A percentile compares a stretch with the other conserved stretches of the same genome.
Conservation (phyloP, 495 filamentous ascomycete species). For the Penicilliopsis zonata region DNA sequence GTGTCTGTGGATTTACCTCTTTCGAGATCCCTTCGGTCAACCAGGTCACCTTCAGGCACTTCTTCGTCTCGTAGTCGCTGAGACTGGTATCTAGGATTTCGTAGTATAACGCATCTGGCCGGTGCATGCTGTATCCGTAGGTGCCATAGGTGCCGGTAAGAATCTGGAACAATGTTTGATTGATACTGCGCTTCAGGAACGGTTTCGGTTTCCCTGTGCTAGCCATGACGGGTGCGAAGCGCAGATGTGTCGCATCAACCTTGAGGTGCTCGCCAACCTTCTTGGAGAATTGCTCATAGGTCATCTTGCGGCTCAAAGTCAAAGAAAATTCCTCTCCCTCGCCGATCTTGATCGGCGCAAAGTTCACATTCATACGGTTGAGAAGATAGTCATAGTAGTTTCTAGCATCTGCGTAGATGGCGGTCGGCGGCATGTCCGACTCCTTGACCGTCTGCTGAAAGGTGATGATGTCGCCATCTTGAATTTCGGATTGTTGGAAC, state of each 20-base stretch:
- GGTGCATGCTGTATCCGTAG: constrained; percentile 54
- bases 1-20: constrained; percentile 52
- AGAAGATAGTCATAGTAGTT: constrained; percentile 88
- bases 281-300: constrained; percentile 78
- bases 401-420: constrained; percentile 51
- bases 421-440: constrained; percentile 39
- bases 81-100: constrained; percentile 90
- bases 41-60: constrained; percentile 66
- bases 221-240: constrained; percentile 75
- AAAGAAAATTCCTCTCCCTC: constrained; percentile 53
- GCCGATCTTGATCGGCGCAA: constrained; percentile 23
- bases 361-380: constrained; percentile 60
- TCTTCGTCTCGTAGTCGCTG: constrained; percentile 85
- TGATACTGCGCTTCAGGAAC: constrained; percentile 58
- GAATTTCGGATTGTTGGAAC: constrained; percentile 81
- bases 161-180: constrained; percentile 55
- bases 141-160: constrained; percentile 52
- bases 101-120: constrained; percentile 69
- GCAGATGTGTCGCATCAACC: constrained; percentile 75
- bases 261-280: constrained; percentile 72
- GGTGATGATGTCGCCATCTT: constrained; percentile 94
- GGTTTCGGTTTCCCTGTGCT: constrained; percentile 61
- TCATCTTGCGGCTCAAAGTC: constrained; percentile 72
- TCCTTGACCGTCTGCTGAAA: constrained; percentile 64
- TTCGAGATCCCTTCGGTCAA: constrained; percentile 84